Evolutionary conservation across 2,329 filamentous ascomycete species (phyloP).

Genomic region (Penicillium sp.): DNA sequence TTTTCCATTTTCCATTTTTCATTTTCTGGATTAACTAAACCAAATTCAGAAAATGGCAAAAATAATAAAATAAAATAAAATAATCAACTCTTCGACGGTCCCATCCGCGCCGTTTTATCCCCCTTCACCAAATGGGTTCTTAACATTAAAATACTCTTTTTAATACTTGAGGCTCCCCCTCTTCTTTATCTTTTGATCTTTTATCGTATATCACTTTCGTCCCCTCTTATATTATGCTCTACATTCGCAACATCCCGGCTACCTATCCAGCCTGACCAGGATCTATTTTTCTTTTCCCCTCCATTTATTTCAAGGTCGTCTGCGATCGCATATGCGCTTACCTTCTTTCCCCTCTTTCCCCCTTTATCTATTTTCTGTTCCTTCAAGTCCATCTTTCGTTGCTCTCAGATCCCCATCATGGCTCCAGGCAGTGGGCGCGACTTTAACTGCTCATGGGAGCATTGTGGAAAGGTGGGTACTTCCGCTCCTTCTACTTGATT

Average conservation of each 20-base stretch:
- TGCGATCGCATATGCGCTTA: constrained; percentile 15
- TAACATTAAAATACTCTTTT: constrained; percentile 1
- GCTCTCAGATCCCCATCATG: constrained; percentile 27
- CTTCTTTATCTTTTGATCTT: constrained; percentile 9
- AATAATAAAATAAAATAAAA: background rate
- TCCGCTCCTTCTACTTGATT: background rate
- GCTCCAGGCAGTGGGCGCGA: constrained; percentile 43
- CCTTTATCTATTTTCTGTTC: background rate
- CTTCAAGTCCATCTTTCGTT: background rate
- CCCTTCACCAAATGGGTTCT: background rate
- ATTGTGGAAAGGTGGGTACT: constrained; percentile 44
- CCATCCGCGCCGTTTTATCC: constrained; percentile 25
- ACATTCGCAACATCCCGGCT: constrained; percentile 17
- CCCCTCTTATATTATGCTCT: constrained; percentile 21
- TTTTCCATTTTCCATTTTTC: no score
- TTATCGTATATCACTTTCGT: constrained; percentile 5
- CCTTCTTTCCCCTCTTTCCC: constrained; percentile 5
- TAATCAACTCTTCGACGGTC: constrained; percentile 9
- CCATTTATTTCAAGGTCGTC: constrained; percentile 6
- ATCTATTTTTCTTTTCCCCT: constrained; percentile 8
- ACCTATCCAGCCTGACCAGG: constrained; percentile 23
- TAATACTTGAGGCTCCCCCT: constrained; percentile 15
- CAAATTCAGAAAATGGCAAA: no score
- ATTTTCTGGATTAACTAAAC: no score
- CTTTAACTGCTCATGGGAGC: constrained; percentile 47